Evolutionary conservation across 2,329 filamentous ascomycete genomes (phyloP).

Genomic region (Colletotrichum australisinense): DNA sequence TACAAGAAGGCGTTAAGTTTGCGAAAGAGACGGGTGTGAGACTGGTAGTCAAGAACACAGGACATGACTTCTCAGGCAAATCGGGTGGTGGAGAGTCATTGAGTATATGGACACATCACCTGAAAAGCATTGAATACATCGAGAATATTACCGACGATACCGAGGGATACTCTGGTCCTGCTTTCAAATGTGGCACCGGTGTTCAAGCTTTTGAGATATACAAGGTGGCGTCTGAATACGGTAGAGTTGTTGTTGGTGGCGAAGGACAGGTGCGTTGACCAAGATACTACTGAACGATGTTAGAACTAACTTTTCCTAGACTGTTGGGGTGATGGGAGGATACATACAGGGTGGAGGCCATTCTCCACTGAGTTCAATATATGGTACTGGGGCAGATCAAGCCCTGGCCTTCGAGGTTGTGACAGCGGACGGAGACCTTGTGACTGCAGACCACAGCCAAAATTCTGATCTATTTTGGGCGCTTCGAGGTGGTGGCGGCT

Average conservation of each 20-base stretch:
- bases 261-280: conserved; percentile 11
- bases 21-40: conserved; percentile 17
- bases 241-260: conserved; percentile 9
- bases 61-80: conserved; percentile 21
- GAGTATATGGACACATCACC: conserved; percentile 25
- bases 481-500: conserved; percentile 66
- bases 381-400: conserved; percentile 70
- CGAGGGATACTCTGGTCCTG: conserved; percentile 10
- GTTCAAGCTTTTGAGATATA: conserved; percentile 20
- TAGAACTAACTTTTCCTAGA: conserved; percentile 36
- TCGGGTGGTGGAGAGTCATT: conserved; percentile 15
- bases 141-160: neutral
- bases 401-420: conserved; percentile 67
- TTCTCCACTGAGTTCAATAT: conserved; percentile 59
- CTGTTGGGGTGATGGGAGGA: conserved; percentile 69
- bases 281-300: neutral
- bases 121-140: conserved; percentile 14
- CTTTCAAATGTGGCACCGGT: conserved; percentile 12
- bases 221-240: neutral
- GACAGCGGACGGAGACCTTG: conserved; percentile 57
- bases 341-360: conserved; percentile 72
- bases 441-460: conserved; percentile 57
- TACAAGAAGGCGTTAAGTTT: conserved; percentile 23
- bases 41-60: conserved; percentile 26
- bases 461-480: conserved; percentile 74